Conservation (phyloP, 2,329 filamentous ascomycete genomes). For the Purpureocillium takamizusanense region DNA sequence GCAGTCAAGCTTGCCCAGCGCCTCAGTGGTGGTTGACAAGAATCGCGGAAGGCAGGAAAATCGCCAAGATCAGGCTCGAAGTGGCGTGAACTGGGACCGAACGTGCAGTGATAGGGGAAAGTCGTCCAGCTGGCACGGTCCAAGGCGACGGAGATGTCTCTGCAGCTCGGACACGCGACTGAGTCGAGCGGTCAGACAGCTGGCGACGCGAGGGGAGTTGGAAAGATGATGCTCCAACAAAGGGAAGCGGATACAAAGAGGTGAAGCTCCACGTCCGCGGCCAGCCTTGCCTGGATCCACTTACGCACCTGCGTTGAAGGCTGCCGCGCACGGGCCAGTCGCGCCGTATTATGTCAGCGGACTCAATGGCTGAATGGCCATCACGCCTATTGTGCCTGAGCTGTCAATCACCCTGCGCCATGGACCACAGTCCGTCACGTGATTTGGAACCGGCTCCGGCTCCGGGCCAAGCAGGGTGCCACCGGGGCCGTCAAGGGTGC, state of each 20-base stretch:
- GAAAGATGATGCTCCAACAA: conserved; percentile 1
- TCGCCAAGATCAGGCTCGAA: too few relatives aligned
- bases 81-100: too few relatives aligned
- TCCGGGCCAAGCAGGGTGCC: too few relatives aligned
- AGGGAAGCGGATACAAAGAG: not conserved
- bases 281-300: conserved; percentile 7
- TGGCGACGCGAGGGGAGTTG: not conserved
- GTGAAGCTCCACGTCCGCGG: conserved; percentile 4
- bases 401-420: too few relatives aligned
- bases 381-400: too few relatives aligned
- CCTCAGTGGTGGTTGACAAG: not conserved
- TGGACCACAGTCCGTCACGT: too few relatives aligned
- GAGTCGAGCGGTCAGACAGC: not conserved
- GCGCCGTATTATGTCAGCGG: too few relatives aligned
- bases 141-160: not conserved
- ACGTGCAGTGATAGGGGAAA: too few relatives aligned
- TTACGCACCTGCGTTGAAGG: not conserved
- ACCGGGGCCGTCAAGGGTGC: too few relatives aligned
- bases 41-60: not conserved
- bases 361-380: too few relatives aligned
- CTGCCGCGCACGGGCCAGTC: too few relatives aligned
- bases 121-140: not conserved
- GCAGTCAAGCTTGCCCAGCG: not conserved
- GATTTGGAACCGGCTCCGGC: too few relatives aligned
- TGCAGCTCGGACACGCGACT: not conserved